Evolutionary conservation across 352 stramenopile genomes (phyloP), one percentile per base, ranked within the genome.

Genomic region (Aphanomyces astaci): DNA sequence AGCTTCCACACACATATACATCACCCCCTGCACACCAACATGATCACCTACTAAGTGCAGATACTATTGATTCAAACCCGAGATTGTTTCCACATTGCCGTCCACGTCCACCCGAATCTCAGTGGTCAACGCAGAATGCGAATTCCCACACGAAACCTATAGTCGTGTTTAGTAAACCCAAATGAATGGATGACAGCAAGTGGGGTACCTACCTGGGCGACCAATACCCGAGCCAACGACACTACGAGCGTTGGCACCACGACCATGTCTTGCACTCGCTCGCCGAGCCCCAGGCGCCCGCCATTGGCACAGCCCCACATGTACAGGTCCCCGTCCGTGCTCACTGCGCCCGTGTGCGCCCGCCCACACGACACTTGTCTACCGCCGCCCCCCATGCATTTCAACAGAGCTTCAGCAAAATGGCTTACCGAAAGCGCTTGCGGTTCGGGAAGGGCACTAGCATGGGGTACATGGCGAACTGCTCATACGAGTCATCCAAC

Each of bases 271-370:
- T 84, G 73, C n/a, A 87, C 75, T 1, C 88, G 64, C 0, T 71
- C 19, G 2, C 92, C 92, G 39, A 98, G 81, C 0, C 94, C 94
- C 19, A 98, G 78, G 0, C 93, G 81, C 0, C 94, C 94, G 30
- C 92, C 92, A 72, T 98, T 95, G 17, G 89, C 87, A 59, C 87
- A 97, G 15, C 93, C 94, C 85, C 85, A 95, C 82, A 94, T 90
- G 63, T 92, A 95, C 1, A 95, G 70, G 66, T 92, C 81, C 0
- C 87, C 83, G 0, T 74, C 33, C 1, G 75, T 89, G 2, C 80
- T 80, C 5, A 94, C 84, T 1, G 84, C 84, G 0, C 81, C 87
- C 19, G 78, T 91, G 69, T 97, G 90, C 0, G 85, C 82, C 25
- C 84, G 80, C 11, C 94, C 93, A 52, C 92, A 98, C 2, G 90